Conservation (phyloP, 192 early-diverging fungal genomes). For the Phycomyces nitens region DNA sequence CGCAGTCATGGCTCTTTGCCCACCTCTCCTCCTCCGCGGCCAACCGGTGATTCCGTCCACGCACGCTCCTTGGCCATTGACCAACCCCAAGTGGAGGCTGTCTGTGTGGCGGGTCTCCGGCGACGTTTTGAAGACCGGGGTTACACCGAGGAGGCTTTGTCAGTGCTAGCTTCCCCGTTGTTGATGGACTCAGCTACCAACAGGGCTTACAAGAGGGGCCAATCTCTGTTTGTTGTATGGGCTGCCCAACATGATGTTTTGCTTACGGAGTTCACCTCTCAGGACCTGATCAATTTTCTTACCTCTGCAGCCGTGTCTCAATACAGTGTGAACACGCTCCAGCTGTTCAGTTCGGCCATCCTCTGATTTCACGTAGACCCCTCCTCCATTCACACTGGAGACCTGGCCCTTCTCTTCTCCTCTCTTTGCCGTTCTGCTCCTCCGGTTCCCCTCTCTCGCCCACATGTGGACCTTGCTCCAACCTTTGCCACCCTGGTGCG, state of each 20-base stretch:
- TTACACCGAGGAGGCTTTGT: neutral
- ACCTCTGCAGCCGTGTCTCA: neutral
- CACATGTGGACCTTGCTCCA: neutral
- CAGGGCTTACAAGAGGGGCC: neutral
- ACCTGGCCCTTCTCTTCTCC: neutral
- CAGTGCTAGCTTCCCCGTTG: neutral
- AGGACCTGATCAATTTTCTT: slow-evolving; percentile 1
- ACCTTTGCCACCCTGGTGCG: neutral
- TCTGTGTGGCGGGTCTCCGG: neutral
- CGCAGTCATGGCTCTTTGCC: neutral
- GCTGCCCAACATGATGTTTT: neutral
- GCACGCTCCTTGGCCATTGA: neutral
- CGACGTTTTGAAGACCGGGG: neutral
- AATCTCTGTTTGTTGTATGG: neutral
- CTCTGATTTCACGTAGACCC: neutral
- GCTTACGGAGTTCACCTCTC: neutral
- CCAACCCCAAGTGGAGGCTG: neutral
- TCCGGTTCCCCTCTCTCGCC: neutral
- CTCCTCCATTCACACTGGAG: neutral
- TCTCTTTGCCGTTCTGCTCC: neutral
- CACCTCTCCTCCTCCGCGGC: neutral
- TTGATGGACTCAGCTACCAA: neutral
- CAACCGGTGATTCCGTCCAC: neutral
- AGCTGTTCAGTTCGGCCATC: neutral
- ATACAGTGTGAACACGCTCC: neutral